Base-by-base conservation (phyloP, 2,329 filamentous ascomycete genomes). In the Alternaria hordeiaustralica region DNA sequence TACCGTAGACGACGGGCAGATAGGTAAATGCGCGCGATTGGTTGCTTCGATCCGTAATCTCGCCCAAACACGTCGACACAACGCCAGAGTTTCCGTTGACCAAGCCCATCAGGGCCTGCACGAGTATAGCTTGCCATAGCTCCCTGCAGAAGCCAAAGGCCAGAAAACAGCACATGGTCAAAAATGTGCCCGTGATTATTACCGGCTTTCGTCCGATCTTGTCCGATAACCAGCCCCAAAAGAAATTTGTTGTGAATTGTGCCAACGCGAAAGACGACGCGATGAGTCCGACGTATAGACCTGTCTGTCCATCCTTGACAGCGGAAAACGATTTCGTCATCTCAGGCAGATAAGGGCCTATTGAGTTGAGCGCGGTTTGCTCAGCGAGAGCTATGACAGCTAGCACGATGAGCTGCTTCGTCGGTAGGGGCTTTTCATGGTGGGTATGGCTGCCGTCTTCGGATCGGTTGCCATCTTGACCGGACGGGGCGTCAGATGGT, bases 301-400 rank as follows among this genome's bases (percentile, higher is more conserved):
- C 96, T 30, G 91, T 90, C 71, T 94, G 84, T 6, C 84, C 85
- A 2, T 86, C 81, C 20, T 91, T 87, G 20, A 97, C 90, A 65
- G 92, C 92, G 1, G 93, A 92, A 77, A 98, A 98, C 1, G 89
- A 89, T 21, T 89, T 88, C 2, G 94, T 90, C 95, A 99, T 98
- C 71, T 94, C 88, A 0, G 96, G 96, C 2, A 99, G 87, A 79
- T 99, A 99, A 1, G 96, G 96, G 11, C 91, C 92, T 74, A 99
- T 97, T 21, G 94, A 97, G 80, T 99, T 99, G 76, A 99, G 87
- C 0, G 96, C 96, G 0, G 95, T 98, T 84, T 99, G 96, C 78
- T 99, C 96, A 58, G 92, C 92, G 21, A 99, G 86, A 7, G 94
- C 94, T 64, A 99, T 92, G 68, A 97, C 83, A 1, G 95, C 95